phyloP scores from a whole-genome alignment of 352 stramenopile species.

The Phytopythium ostracodes region DNA sequence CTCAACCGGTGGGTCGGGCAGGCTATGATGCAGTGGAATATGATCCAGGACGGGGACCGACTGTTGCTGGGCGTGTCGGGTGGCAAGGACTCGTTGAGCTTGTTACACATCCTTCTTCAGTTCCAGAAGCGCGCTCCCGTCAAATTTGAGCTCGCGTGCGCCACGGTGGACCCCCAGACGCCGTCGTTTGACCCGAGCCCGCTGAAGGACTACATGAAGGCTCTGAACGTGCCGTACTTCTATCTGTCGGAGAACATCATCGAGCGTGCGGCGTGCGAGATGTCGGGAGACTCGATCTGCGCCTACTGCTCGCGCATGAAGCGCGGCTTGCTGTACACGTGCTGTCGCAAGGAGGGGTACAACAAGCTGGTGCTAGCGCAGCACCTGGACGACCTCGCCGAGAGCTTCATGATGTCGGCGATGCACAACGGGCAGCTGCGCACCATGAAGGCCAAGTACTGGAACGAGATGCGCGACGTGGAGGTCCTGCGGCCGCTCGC shows the following conservation, averaged over 20 bases:
- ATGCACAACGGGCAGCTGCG: conserved; percentile 98
- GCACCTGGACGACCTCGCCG: conserved; percentile 97
- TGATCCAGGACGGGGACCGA: conserved; percentile 95
- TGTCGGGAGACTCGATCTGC: conserved; percentile 92
- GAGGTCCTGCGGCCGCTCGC: conserved; percentile 95
- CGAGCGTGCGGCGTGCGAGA: conserved; percentile 78
- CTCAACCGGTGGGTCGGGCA: conserved; percentile 74
- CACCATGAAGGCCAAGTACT: conserved; percentile 99
- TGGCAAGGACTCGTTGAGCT: conserved; percentile 97
- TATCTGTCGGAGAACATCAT: conserved; percentile 95
- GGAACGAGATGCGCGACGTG: conserved; percentile 93
- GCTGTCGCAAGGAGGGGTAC: conserved; percentile 90
- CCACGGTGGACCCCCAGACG: conserved; percentile 97
- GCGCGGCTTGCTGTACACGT: conserved; percentile 96
- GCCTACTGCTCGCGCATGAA: conserved; percentile 98
- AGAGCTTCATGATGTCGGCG: conserved; percentile 98
- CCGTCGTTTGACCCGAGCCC: conserved; percentile 95
- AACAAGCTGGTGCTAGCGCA: conserved; percentile 95
- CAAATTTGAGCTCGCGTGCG: conserved; percentile 93
- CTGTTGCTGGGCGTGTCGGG: conserved; percentile 94
- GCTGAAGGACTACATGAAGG: conserved; percentile 95
- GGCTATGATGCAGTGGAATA: conserved; percentile 93
- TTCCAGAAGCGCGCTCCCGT: conserved; percentile 92
- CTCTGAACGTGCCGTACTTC: conserved; percentile 93
- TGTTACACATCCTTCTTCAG: conserved; percentile 95